Conservation (phyloP, 2,329 filamentous ascomycete genomes). For the Harringtonia aguacate region DNA sequence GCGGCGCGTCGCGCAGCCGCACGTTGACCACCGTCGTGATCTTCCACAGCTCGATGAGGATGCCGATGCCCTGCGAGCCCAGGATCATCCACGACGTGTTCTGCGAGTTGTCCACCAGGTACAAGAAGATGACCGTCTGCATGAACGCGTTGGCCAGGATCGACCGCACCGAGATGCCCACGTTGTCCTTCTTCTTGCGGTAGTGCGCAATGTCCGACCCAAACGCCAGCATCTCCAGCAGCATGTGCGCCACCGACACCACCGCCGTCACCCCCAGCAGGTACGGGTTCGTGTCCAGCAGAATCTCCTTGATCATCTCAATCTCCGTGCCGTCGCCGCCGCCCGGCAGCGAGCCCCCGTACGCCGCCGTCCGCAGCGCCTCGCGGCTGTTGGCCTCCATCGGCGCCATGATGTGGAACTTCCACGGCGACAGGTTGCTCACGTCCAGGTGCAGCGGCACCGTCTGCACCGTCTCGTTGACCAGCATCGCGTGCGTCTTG, state of each 20-base stretch:
- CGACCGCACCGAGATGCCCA: constrained; percentile 90
- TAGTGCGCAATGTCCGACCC: constrained; percentile 97
- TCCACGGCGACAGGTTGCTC: constrained; percentile 75
- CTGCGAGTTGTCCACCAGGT: constrained; percentile 92
- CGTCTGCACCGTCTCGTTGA: constrained; percentile 80
- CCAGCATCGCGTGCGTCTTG: constrained; percentile 75
- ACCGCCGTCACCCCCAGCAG: constrained; percentile 75
- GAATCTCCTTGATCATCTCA: constrained; percentile 92
- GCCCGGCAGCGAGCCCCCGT: constrained; percentile 58
- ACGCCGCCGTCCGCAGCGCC: constrained; percentile 66
- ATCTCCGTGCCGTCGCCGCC: constrained; percentile 88
- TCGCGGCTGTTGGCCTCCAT: constrained; percentile 85
- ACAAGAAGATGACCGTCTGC: constrained; percentile 92
- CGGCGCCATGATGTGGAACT: constrained; percentile 75
- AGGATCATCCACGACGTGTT: constrained; percentile 99
- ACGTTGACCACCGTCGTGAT: constrained; percentile 93
- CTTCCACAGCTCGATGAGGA: constrained; percentile 70
- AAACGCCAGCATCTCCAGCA: constrained; percentile 93
- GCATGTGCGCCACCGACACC: constrained; percentile 81
- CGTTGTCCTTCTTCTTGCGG: constrained; percentile 99
- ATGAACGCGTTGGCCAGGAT: constrained; percentile 97
- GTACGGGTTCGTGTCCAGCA: constrained; percentile 89
- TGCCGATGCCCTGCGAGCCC: constrained; percentile 79
- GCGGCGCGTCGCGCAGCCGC: constrained; percentile 57
- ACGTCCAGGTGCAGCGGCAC: constrained; percentile 77